These are phyloP conservation scores for Aspergillus taichungensis DNA, from an alignment of 495 filamentous ascomycete genomes.

Conservation along the genomic window DNA sequence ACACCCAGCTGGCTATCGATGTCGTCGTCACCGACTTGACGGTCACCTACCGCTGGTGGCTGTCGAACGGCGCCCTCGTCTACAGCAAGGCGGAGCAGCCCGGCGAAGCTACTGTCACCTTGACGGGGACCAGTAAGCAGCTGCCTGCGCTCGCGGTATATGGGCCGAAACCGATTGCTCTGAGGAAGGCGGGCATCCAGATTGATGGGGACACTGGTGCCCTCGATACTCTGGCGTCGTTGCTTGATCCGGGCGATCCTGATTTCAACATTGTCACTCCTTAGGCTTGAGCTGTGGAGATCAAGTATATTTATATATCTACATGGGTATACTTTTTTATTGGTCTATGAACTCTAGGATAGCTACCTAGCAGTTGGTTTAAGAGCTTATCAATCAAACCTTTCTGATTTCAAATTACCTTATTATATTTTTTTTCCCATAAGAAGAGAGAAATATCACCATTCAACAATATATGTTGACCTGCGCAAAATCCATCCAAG, in stretches of 20 bases:
- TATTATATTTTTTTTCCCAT: no score
- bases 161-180: neutral
- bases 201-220: constrained; percentile 1
- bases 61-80: constrained; percentile 2
- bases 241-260: constrained; percentile 1
- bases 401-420: no score
- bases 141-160: neutral
- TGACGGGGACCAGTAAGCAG: neutral
- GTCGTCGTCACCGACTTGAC: neutral
- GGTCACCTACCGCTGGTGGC: neutral
- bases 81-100: neutral
- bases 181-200: constrained; percentile 1
- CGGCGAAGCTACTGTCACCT: neutral
- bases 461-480: no score
- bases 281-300: neutral
- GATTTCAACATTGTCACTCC: constrained; percentile 4
- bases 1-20: constrained; percentile 1
- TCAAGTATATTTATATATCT: no score
- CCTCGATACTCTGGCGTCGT: neutral
- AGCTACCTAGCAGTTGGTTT: no score
- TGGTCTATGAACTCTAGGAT: no score
- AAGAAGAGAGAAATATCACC: no score
- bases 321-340: no score
- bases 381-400: no score
- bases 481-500: no score